phyloP scores from a whole-genome alignment of 768 basidiomycete species.

The Termitomyces sp. region DNA sequence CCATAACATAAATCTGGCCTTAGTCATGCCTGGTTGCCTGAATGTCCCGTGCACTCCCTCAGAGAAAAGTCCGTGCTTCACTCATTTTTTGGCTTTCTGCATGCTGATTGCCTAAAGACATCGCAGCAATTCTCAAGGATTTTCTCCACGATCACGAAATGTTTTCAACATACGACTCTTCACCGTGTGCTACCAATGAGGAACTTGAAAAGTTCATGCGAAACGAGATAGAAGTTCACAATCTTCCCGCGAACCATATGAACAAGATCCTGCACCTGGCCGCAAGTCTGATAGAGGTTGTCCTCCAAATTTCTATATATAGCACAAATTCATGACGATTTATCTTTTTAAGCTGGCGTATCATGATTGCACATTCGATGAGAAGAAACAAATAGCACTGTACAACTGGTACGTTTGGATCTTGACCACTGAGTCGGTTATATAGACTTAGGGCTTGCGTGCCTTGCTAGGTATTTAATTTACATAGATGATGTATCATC shows the following conservation, averaged over 20 bases:
- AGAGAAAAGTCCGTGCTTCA: background rate
- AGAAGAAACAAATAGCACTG: constrained; percentile 16
- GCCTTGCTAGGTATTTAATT: constrained; percentile 17
- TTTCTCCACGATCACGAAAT: constrained; percentile 8
- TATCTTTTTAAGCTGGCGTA: constrained; percentile 16
- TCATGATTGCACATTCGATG: constrained; percentile 16
- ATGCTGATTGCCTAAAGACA: background rate
- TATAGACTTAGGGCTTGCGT: background rate
- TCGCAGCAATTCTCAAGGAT: constrained; percentile 1
- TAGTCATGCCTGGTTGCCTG: background rate
- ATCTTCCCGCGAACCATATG: background rate
- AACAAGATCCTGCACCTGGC: constrained; percentile 9
- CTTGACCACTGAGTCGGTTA: no score
- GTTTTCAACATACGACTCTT: background rate
- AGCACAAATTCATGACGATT: background rate
- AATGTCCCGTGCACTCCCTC: background rate
- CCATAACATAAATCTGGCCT: background rate
- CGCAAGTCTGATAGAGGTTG: constrained; percentile 16
- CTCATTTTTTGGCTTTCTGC: background rate
- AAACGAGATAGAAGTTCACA: background rate
- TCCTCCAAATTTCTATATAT: background rate
- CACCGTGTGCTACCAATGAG: background rate
- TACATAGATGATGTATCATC: constrained; percentile 19
- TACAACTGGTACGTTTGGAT: constrained; percentile 18
- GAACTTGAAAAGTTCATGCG: constrained; percentile 15